phyloP scores from a whole-genome alignment of 2,329 filamentous ascomycete species.

The Orbilia javanica region DNA sequence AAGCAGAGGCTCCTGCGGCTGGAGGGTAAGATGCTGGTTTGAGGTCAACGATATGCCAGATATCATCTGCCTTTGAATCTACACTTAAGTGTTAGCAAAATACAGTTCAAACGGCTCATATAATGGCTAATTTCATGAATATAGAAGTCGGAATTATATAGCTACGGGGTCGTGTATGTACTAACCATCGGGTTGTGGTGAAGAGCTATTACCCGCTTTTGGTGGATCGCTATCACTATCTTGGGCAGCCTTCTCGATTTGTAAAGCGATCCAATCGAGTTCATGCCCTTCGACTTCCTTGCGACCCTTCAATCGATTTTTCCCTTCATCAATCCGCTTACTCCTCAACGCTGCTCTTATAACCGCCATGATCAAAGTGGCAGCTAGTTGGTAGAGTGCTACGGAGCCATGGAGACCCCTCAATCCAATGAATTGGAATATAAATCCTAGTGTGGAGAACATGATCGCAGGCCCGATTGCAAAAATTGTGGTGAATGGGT shows the following conservation, averaged over 20 bases:
- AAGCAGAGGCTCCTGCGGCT: neutral
- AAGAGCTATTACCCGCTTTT: neutral
- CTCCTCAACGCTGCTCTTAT: conserved; percentile 25
- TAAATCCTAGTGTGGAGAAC: conserved; percentile 48
- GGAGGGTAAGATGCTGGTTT: neutral
- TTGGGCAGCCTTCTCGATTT: conserved; percentile 1
- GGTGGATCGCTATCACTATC: neutral
- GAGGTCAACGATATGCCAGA: conserved; percentile 12
- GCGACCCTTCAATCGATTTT: conserved; percentile 8
- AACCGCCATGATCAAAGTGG: conserved; percentile 24
- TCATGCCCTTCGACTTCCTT: conserved; percentile 22
- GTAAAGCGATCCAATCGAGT: conserved; percentile 28
- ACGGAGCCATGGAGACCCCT: conserved; percentile 49
- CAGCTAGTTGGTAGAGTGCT: conserved; percentile 16
- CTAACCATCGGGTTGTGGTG: neutral
- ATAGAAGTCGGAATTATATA: too few relatives aligned
- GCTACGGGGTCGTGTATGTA: neutral
- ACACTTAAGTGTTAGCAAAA: neutral
- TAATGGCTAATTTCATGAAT: neutral
- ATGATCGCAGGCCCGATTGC: neutral
- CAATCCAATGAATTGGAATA: conserved; percentile 58
- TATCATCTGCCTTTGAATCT: neutral
- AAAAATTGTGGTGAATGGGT: neutral
- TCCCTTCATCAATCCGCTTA: conserved; percentile 20
- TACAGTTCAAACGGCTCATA: neutral